phyloP scores from a whole-genome alignment of 331 rosid species.

The Rhamnella rubrinervis region DNA sequence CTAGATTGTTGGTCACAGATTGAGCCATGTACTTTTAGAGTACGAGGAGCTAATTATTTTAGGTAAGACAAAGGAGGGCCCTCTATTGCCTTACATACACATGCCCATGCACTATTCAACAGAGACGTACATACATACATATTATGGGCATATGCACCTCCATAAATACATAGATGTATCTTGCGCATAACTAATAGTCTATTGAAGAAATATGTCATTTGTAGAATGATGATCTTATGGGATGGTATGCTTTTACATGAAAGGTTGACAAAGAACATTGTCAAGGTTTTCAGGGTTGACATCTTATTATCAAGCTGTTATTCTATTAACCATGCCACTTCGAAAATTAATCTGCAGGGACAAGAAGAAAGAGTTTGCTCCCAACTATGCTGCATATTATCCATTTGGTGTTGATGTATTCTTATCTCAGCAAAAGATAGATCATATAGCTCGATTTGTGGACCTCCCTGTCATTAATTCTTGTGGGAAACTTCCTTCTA shows the following conservation, averaged over 20 bases:
- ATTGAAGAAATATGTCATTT: neutral
- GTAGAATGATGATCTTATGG: neutral
- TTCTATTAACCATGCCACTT: conserved; percentile 19
- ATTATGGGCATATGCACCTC: neutral
- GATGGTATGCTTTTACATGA: neutral
- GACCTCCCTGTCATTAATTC: conserved; percentile 61
- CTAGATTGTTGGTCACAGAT: conserved; percentile 82
- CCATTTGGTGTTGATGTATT: conserved; percentile 97
- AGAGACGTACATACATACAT: conserved; percentile 7
- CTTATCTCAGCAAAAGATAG: conserved; percentile 78
- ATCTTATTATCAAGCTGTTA: neutral
- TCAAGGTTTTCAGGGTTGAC: conserved; percentile 8
- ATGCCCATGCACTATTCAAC: neutral
- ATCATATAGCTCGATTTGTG: conserved; percentile 85
- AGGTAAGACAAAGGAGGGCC: conserved; percentile 51
- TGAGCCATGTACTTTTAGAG: conserved; percentile 75
- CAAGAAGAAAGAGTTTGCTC: conserved; percentile 83
- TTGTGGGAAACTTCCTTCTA: conserved; percentile 63
- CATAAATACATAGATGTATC: neutral
- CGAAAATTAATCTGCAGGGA: conserved; percentile 50
- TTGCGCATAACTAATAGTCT: neutral
- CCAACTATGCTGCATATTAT: conserved; percentile 73
- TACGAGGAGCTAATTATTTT: conserved; percentile 70
- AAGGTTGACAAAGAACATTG: neutral
- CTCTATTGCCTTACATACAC: conserved; percentile 12